Evolutionary conservation across 75 land plant genomes (phyloP).

Genomic region (Cryptomeria japonica): DNA sequence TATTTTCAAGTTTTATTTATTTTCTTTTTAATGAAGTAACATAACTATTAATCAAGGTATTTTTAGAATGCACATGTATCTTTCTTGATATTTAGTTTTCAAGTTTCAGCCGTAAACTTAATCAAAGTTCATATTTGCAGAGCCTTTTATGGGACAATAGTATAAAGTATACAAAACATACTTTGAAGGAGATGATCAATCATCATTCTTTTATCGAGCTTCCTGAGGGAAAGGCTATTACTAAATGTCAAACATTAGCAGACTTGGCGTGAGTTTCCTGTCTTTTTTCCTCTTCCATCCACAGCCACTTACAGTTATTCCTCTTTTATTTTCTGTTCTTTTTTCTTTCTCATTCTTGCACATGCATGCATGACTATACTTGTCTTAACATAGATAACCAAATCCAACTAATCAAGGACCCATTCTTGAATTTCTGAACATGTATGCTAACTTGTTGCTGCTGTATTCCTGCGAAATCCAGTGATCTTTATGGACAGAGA

Average conservation of each 20-base stretch:
- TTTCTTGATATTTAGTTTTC: not conserved
- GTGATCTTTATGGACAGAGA: not conserved
- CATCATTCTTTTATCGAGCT: slow-evolving; percentile 76
- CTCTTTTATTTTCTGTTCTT: not conserved
- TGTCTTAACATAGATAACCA: not conserved
- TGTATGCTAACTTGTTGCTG: not conserved
- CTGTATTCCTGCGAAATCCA: not conserved
- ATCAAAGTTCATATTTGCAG: slow-evolving; percentile 38
- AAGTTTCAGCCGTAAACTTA: not conserved
- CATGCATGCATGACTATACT: not conserved
- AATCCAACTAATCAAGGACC: not conserved
- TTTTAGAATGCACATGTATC: not conserved
- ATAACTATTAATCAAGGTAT: slow-evolving; percentile 1
- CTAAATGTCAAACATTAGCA: slow-evolving; percentile 49
- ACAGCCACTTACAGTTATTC: not conserved
- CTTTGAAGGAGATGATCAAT: slow-evolving; percentile 85
- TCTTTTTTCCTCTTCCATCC: not conserved
- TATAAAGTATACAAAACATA: slow-evolving; percentile 81
- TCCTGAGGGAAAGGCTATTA: slow-evolving; percentile 73
- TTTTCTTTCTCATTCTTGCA: not conserved
- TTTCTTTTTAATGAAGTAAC: not conserved
- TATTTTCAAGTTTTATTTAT: not conserved
- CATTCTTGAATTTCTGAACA: not conserved
- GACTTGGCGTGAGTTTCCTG: slow-evolving; percentile 76
- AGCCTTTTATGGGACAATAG: slow-evolving; percentile 91